A percentile compares a stretch with the other conserved stretches of the same genome.
Evolutionary conservation across 163 green algal genomes (phyloP).

Genomic region (Chlamydomonas reinhardtii): DNA sequence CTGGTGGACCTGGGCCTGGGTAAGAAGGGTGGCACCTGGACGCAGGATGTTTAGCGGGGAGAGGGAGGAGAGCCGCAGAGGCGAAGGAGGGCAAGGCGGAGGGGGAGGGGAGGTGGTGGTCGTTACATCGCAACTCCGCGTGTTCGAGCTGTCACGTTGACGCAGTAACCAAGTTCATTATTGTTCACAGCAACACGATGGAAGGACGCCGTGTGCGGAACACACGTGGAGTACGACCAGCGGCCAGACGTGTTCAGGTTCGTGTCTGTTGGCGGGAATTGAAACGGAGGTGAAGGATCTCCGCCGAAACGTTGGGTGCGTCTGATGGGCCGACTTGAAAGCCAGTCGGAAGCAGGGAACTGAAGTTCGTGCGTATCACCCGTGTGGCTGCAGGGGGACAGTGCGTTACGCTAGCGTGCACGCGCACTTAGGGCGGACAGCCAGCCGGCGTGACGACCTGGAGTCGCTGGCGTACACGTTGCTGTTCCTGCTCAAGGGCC

Average conservation of each 20-base stretch:
- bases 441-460: slow-evolving; percentile 95
- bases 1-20: slow-evolving; percentile 97
- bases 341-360: no score
- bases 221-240: slow-evolving; percentile 99
- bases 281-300: no score
- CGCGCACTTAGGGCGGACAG: slow-evolving; percentile 97
- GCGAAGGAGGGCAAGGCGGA: not conserved
- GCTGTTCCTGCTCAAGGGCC: slow-evolving; percentile 97
- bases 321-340: no score
- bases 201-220: slow-evolving; percentile 88
- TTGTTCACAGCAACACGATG: slow-evolving; percentile 82
- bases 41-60: no score
- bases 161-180: no score
- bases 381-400: slow-evolving; percentile 81
- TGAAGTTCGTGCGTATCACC: no score
- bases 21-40: no score
- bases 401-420: slow-evolving; percentile 99
- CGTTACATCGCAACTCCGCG: no score
- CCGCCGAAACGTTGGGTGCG: no score
- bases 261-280: not conserved
- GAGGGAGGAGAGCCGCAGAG: no score
- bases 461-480: slow-evolving; percentile 99
- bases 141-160: no score
- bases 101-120: no score
- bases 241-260: slow-evolving; percentile 97